Evolutionary conservation across 2,329 filamentous ascomycete genomes (phyloP).

Genomic region (Neonectria ditissima): DNA sequence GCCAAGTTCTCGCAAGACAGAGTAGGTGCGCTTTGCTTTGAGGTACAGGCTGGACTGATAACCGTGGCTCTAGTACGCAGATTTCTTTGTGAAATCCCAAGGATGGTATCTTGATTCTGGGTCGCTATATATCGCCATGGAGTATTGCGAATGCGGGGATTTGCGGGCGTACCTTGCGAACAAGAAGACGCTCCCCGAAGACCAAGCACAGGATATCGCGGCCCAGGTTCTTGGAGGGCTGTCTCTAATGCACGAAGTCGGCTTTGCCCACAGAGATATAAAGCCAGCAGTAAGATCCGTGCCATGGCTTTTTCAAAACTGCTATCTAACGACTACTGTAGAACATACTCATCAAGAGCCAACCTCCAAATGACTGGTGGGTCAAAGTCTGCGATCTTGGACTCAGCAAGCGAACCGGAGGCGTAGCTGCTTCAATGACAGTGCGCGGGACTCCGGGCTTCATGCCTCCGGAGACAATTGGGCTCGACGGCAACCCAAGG

Average conservation of each 20-base stretch:
- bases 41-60: not conserved
- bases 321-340: not conserved
- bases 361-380: slow-evolving; percentile 29
- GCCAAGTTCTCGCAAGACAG: slow-evolving; percentile 28
- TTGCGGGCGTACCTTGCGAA: slow-evolving; percentile 18
- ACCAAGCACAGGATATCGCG: slow-evolving; percentile 20
- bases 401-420: slow-evolving; percentile 16
- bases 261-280: slow-evolving; percentile 36
- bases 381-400: slow-evolving; percentile 21
- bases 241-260: slow-evolving; percentile 32
- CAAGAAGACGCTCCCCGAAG: slow-evolving; percentile 17
- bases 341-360: slow-evolving; percentile 36
- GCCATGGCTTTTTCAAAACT: too few relatives aligned
- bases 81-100: slow-evolving; percentile 32
- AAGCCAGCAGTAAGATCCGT: slow-evolving; percentile 26
- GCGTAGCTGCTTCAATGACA: slow-evolving; percentile 1
- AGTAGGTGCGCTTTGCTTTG: not conserved
- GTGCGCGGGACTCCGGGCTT: slow-evolving; percentile 21
- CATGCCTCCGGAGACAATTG: slow-evolving; percentile 22
- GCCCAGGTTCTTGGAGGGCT: slow-evolving; percentile 31
- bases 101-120: slow-evolving; percentile 28
- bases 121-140: slow-evolving; percentile 29
- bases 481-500: too few relatives aligned
- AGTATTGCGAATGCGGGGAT: slow-evolving; percentile 31
- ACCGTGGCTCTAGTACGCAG: slow-evolving; percentile 19